phyloP scores from a whole-genome alignment of 805 yeast species.

The Ogataea henricii region DNA sequence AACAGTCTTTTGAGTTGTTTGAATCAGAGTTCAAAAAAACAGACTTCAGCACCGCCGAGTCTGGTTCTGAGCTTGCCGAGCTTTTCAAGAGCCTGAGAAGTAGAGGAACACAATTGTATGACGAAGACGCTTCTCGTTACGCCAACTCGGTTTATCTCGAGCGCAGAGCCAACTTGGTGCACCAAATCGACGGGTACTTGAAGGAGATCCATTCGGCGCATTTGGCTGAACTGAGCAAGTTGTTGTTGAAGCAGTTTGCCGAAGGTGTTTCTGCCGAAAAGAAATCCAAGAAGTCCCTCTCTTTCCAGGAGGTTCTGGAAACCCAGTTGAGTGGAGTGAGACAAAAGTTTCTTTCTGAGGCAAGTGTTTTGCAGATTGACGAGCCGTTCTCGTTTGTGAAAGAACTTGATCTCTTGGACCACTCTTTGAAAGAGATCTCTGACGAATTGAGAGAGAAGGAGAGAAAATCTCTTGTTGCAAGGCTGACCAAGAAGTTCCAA shows the following conservation, averaged over 20 bases:
- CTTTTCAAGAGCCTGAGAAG: conserved; percentile 45
- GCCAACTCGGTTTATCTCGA: conserved; percentile 63
- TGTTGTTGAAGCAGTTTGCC: conserved; percentile 35
- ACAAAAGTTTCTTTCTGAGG: conserved; percentile 33
- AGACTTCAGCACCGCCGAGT: conserved; percentile 30
- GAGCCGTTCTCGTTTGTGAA: conserved; percentile 35
- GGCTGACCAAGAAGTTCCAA: conserved; percentile 48
- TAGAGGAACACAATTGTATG: conserved; percentile 56
- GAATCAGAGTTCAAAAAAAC: conserved; percentile 34
- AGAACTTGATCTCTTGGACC: conserved; percentile 38
- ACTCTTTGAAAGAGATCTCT: conserved; percentile 31
- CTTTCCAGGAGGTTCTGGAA: conserved; percentile 29
- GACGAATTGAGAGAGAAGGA: conserved; percentile 42
- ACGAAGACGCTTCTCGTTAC: conserved; percentile 76
- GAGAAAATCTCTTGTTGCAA: conserved; percentile 42
- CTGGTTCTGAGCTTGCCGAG: conserved; percentile 41
- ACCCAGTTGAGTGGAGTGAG: conserved; percentile 23
- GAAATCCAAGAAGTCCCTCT: conserved; percentile 25
- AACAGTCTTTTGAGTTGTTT: conserved; percentile 50
- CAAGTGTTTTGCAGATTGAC: conserved; percentile 36
- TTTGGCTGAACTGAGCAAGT: conserved; percentile 39
- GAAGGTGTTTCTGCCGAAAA: conserved; percentile 26
- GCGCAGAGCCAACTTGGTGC: conserved; percentile 52
- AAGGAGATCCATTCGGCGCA: conserved; percentile 45
- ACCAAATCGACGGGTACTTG: conserved; percentile 50